Evolutionary conservation across 345 rosid genomes (phyloP).

Genomic region (Camelina laxa): DNA sequence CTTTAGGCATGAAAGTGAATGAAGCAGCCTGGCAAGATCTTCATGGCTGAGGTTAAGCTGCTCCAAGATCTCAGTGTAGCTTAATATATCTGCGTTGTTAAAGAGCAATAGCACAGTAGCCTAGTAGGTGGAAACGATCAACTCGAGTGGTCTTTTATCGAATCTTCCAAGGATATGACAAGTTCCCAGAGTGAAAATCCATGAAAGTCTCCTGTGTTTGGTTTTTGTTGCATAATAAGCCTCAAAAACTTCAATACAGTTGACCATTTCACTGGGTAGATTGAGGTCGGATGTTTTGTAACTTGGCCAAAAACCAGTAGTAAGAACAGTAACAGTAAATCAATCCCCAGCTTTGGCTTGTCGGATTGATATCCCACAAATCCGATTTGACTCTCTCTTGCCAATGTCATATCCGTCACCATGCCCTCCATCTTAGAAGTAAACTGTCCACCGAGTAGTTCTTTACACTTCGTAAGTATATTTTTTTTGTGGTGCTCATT

Average conservation of each 20-base stretch:
- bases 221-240: constrained; percentile 50
- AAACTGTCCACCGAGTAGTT: constrained; percentile 57
- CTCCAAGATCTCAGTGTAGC: constrained; percentile 71
- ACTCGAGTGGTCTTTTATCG: constrained; percentile 53
- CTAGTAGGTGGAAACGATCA: constrained; percentile 53
- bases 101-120: constrained; percentile 74
- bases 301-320: constrained; percentile 85
- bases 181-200: constrained; percentile 64
- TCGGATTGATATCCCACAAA: constrained; percentile 55
- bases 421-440: constrained; percentile 81
- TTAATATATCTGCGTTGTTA: constrained; percentile 65
- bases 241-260: constrained; percentile 56
- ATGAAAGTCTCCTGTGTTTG: constrained; percentile 55
- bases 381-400: constrained; percentile 61
- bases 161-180: constrained; percentile 58
- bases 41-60: constrained; percentile 79
- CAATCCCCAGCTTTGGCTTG: constrained; percentile 56
- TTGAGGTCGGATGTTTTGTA: constrained; percentile 72
- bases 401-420: constrained; percentile 68
- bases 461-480: constrained; percentile 65
- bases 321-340: constrained; percentile 74
- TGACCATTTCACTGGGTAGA: constrained; percentile 81
- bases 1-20: constrained; percentile 72
- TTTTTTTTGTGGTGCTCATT: constrained; percentile 61
- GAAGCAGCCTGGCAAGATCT: constrained; percentile 78